phyloP scores from a whole-genome alignment of 306 rosid species.

The Prunus salicina region DNA sequence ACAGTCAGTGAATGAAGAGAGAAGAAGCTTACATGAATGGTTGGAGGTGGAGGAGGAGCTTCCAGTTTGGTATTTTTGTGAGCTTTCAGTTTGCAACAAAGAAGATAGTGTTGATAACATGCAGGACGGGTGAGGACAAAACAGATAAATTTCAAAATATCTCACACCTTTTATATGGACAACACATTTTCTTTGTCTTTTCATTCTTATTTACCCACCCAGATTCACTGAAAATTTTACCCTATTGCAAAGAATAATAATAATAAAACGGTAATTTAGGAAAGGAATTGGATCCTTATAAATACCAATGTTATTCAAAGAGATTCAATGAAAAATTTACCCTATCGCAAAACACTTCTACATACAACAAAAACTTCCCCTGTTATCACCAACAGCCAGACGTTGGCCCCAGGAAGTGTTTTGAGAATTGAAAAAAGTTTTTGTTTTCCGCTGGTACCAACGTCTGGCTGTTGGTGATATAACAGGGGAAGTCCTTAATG shows the following conservation, averaged over 20 bases:
- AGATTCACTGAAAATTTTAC: not conserved
- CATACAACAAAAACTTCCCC: too few relatives aligned
- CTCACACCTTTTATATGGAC: not conserved
- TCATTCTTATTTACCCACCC: not conserved
- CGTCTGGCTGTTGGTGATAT: not conserved
- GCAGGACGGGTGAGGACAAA: not conserved
- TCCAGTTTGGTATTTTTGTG: not conserved
- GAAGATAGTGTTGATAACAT: constrained; percentile 13
- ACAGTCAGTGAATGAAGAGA: not conserved
- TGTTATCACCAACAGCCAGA: too few relatives aligned
- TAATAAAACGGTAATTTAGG: not conserved
- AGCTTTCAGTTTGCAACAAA: not conserved
- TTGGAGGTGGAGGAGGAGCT: constrained; percentile 16
- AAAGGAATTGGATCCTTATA: too few relatives aligned
- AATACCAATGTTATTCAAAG: too few relatives aligned
- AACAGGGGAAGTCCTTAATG: not conserved
- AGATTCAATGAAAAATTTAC: too few relatives aligned
- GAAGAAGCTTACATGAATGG: constrained; percentile 21
- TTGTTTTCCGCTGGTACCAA: too few relatives aligned
- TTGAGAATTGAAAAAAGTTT: not conserved
- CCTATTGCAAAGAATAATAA: not conserved
- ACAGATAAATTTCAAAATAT: not conserved
- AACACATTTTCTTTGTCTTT: not conserved
- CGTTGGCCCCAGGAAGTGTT: not conserved
- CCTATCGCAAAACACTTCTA: too few relatives aligned